Evolutionary conservation across 495 filamentous ascomycete genomes (phyloP).

Genomic region (Monascus purpureus): DNA sequence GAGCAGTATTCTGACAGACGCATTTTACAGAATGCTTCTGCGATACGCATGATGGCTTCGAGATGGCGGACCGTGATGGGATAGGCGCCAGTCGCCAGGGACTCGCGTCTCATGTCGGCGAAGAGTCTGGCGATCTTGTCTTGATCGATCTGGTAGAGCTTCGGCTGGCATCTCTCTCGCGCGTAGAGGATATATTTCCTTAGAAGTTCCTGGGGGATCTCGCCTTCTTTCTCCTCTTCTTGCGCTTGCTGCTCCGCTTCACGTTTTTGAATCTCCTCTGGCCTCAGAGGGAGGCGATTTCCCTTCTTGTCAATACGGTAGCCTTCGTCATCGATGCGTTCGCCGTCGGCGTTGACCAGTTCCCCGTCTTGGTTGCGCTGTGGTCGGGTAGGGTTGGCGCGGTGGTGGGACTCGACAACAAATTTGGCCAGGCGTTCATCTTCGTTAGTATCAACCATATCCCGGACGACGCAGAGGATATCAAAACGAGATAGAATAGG

Average conservation of each 20-base stretch:
- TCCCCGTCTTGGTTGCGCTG: slow-evolving; percentile 40
- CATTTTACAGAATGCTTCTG: slow-evolving; percentile 90
- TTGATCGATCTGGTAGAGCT: slow-evolving; percentile 95
- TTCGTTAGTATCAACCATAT: slow-evolving; percentile 92
- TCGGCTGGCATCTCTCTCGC: slow-evolving; percentile 76
- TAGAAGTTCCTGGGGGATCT: slow-evolving; percentile 83
- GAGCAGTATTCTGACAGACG: slow-evolving; percentile 86
- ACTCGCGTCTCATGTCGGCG: slow-evolving; percentile 90
- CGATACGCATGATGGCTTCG: slow-evolving; percentile 92
- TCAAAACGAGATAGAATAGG: slow-evolving; percentile 98
- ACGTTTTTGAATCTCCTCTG: slow-evolving; percentile 22
- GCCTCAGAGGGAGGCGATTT: slow-evolving; percentile 18
- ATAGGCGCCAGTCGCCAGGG: slow-evolving; percentile 84
- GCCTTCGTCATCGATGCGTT: slow-evolving; percentile 32
- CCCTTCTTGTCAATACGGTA: slow-evolving; percentile 27
- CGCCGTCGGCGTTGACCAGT: slow-evolving; percentile 48
- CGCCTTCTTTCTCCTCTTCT: slow-evolving; percentile 51
- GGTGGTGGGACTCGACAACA: slow-evolving; percentile 83
- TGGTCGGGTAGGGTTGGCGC: slow-evolving; percentile 60
- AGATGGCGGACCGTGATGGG: slow-evolving; percentile 97
- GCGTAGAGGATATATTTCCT: slow-evolving; percentile 97
- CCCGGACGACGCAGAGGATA: slow-evolving; percentile 91
- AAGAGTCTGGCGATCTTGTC: slow-evolving; percentile 93
- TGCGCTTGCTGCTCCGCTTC: slow-evolving; percentile 26
- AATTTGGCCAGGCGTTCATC: slow-evolving; percentile 92